Evolutionary conservation across 1,284 basidiomycete species (phyloP).

Genomic region (Trichosporon sp.): DNA sequence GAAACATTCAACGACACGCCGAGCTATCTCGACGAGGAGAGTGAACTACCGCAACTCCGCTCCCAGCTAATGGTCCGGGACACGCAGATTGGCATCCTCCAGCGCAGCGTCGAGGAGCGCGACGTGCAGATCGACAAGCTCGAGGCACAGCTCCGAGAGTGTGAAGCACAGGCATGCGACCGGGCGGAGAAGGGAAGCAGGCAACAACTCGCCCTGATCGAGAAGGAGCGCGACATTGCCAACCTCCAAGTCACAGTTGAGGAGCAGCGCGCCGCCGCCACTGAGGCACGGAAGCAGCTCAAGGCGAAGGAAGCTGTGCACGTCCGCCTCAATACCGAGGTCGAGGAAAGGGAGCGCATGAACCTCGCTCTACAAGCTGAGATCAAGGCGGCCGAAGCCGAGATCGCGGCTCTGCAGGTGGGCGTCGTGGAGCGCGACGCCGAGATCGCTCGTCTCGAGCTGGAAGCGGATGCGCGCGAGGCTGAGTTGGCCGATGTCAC

Average conservation of each 20-base stretch:
- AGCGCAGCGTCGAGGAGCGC: background rate
- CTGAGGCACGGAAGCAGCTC: background rate
- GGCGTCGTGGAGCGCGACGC: background rate
- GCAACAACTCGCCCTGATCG: background rate
- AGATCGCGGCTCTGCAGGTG: background rate
- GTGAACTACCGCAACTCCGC: background rate
- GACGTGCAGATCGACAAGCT: background rate
- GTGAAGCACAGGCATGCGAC: background rate
- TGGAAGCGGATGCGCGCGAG: background rate
- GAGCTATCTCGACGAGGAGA: background rate
- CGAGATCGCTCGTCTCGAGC: background rate
- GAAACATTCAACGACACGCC: background rate
- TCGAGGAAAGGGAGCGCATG: background rate
- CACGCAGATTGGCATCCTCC: background rate
- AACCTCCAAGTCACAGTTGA: background rate
- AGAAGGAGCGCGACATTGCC: background rate
- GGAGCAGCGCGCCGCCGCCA: background rate
- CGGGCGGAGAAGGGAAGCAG: background rate
- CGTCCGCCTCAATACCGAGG: background rate
- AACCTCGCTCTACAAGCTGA: background rate
- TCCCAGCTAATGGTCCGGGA: background rate
- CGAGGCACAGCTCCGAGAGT: background rate
- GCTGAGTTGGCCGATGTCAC: background rate
- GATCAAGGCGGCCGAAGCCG: background rate
- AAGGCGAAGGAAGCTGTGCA: background rate